Evolutionary conservation across 805 yeast genomes (phyloP).

Genomic region (Torulaspora maleeae): DNA sequence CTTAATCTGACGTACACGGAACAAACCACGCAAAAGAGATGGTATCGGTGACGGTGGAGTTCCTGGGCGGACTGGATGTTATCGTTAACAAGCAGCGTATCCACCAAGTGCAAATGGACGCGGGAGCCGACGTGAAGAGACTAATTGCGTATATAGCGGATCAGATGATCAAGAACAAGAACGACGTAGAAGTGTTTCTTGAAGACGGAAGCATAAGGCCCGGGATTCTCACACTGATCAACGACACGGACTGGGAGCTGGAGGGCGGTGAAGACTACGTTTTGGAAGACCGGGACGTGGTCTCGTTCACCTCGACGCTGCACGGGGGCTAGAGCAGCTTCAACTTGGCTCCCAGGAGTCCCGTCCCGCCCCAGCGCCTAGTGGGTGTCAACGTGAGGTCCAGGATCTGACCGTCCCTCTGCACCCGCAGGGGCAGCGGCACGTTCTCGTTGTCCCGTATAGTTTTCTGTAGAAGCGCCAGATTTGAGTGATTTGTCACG

Average conservation of each 20-base stretch:
- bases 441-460: constrained; percentile 41
- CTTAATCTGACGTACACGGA: neutral
- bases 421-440: constrained; percentile 23
- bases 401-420: constrained; percentile 33
- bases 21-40: constrained; percentile 7
- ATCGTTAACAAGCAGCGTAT: constrained; percentile 59
- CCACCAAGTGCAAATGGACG: constrained; percentile 46
- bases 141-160: constrained; percentile 52
- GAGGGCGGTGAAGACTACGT: constrained; percentile 82
- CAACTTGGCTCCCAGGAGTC: constrained; percentile 64
- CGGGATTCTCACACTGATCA: constrained; percentile 84
- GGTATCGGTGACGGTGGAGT: constrained; percentile 42
- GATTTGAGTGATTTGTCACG: constrained; percentile 51
- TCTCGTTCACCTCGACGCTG: constrained; percentile 86
- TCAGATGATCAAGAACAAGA: constrained; percentile 53
- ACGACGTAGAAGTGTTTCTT: constrained; percentile 67
- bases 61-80: constrained; percentile 78
- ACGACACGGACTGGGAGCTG: constrained; percentile 95
- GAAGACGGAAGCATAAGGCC: constrained; percentile 84
- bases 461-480: constrained; percentile 42
- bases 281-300: constrained; percentile 68
- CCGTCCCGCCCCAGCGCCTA: constrained; percentile 58
- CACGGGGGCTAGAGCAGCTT: constrained; percentile 77
- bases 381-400: constrained; percentile 43
- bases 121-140: constrained; percentile 41